phyloP scores from a whole-genome alignment of 179 eudicot species.

The Camellia oleifera region DNA sequence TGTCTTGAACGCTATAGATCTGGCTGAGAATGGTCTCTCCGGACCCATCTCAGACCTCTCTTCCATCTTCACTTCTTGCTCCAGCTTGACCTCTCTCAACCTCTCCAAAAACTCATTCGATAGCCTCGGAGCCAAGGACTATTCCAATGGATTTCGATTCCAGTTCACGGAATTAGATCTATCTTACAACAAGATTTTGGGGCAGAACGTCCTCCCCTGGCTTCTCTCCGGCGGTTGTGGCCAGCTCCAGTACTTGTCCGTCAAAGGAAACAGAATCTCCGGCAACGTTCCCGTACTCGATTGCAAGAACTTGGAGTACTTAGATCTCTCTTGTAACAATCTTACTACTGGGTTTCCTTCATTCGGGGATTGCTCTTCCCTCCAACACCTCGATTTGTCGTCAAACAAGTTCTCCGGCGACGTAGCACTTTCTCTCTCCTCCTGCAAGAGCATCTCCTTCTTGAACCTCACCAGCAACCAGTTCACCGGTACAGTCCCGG shows the following conservation, averaged over 20 bases:
- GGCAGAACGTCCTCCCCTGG: slow-evolving; percentile 48
- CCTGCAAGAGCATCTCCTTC: slow-evolving; percentile 40
- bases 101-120: slow-evolving; percentile 60
- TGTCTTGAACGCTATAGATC: slow-evolving; percentile 36
- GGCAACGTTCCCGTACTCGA: slow-evolving; percentile 40
- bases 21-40: slow-evolving; percentile 53
- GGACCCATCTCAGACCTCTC: slow-evolving; percentile 48
- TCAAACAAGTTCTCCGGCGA: slow-evolving; percentile 57
- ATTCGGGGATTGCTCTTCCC: slow-evolving; percentile 37
- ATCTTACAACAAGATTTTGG: slow-evolving; percentile 52
- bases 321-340: slow-evolving; percentile 70
- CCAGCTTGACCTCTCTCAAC: slow-evolving; percentile 45
- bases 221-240: slow-evolving; percentile 46
- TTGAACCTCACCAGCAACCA: slow-evolving; percentile 57
- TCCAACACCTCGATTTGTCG: slow-evolving; percentile 64
- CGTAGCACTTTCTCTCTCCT: slow-evolving; percentile 28
- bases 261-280: slow-evolving; percentile 57
- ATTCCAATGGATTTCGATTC: slow-evolving; percentile 20
- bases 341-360: slow-evolving; percentile 49
- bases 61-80: slow-evolving; percentile 39
- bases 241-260: slow-evolving; percentile 37
- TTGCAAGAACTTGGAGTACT: slow-evolving; percentile 39
- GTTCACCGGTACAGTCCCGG: slow-evolving; percentile 48
- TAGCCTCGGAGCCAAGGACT: not conserved
- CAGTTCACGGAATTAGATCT: slow-evolving; percentile 49